Evolutionary conservation across 257 asterid species (phyloP).

Genomic region (Solanum bulbocastanum): DNA sequence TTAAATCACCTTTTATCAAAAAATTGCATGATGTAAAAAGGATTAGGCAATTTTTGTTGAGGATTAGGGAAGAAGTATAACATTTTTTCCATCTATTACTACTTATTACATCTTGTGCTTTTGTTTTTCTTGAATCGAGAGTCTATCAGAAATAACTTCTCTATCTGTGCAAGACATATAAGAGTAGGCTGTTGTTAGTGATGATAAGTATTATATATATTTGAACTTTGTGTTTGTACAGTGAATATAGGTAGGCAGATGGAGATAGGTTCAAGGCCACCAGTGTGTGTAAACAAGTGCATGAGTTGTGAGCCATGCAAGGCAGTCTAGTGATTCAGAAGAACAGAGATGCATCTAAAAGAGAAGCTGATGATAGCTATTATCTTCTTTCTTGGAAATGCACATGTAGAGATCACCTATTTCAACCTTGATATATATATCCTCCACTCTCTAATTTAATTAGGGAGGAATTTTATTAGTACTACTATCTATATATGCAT

Average conservation of each 20-base stretch:
- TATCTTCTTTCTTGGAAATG: conserved; percentile 35
- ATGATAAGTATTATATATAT: not conserved
- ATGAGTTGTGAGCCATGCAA: conserved; percentile 26
- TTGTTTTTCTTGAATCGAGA: too few relatives aligned
- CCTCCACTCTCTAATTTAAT: not conserved
- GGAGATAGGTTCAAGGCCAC: conserved; percentile 31
- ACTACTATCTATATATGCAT: not conserved
- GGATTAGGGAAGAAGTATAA: too few relatives aligned
- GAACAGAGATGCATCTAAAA: not conserved
- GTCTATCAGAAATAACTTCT: too few relatives aligned
- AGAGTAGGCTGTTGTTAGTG: too few relatives aligned
- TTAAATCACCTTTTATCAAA: not conserved
- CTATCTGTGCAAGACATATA: too few relatives aligned
- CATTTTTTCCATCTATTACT: too few relatives aligned
- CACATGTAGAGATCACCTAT: conserved; percentile 27
- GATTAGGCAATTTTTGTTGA: too few relatives aligned
- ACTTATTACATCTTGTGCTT: not conserved
- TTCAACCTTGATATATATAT: conserved; percentile 10
- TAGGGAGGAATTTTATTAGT: not conserved
- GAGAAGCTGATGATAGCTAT: conserved; percentile 3
- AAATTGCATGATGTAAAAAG: not conserved
- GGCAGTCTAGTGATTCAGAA: conserved; percentile 14
- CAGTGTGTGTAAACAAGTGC: conserved; percentile 25
- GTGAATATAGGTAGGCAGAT: not conserved
- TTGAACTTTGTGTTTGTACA: not conserved